These are phyloP conservation scores for Parathielavia appendiculata DNA, from an alignment of 495 filamentous ascomycete genomes.

Conservation along the genomic window DNA sequence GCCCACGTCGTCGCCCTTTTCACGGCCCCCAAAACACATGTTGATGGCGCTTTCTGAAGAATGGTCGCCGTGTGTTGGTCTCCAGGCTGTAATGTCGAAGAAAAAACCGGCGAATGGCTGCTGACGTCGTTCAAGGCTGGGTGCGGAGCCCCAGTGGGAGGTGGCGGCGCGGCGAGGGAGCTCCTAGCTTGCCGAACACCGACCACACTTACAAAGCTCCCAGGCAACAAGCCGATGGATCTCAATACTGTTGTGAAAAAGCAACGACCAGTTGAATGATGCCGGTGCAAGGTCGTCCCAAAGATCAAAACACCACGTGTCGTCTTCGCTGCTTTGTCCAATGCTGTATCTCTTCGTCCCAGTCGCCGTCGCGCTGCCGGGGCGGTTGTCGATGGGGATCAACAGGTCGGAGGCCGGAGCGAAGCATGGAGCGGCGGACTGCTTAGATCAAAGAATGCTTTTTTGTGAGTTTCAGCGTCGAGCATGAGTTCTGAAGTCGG, in stretches of 20 bases:
- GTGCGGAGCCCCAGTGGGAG: constrained; percentile 4
- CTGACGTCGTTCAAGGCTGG: constrained; percentile 6
- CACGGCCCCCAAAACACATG: constrained; percentile 61
- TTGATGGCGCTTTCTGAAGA: constrained; percentile 23
- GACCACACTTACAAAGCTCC: constrained; percentile 1
- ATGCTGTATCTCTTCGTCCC: background rate
- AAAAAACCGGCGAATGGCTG: background rate
- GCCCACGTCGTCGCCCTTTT: constrained; percentile 46
- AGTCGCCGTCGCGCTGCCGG: background rate
- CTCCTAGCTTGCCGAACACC: background rate
- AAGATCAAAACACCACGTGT: background rate
- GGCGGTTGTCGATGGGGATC: constrained; percentile 5
- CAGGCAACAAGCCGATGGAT: background rate
- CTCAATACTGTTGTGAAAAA: background rate
- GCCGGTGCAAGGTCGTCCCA: background rate
- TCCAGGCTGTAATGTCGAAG: background rate
- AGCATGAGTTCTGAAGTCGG: background rate
- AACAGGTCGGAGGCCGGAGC: background rate
- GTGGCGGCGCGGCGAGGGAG: constrained; percentile 7
- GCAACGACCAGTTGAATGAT: background rate
- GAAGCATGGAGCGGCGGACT: background rate
- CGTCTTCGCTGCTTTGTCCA: background rate
- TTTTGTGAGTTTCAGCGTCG: background rate
- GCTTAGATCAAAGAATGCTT: background rate
- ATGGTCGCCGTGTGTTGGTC: background rate